Evolutionary conservation across 1,284 basidiomycete genomes (phyloP).

Genomic region (Exobasidium rhododendri): DNA sequence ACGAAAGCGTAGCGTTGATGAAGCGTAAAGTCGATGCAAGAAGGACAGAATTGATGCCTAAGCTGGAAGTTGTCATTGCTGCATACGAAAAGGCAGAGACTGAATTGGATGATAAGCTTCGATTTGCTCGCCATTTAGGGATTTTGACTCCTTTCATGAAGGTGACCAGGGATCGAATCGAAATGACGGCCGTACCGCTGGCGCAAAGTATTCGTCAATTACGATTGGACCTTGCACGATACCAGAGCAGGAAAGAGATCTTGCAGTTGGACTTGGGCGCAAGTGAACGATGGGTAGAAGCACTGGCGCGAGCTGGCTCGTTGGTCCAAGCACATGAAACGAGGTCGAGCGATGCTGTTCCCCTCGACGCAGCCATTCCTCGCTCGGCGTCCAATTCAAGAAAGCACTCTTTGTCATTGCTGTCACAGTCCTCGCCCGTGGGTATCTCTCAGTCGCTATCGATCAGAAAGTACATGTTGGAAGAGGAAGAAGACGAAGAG

Average conservation of each 20-base stretch:
- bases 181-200: constrained; percentile 37
- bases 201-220: constrained; percentile 27
- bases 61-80: constrained; percentile 71
- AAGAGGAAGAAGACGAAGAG: not conserved
- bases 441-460: too few species aligned
- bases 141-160: constrained; percentile 46
- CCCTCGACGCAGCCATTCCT: not conserved
- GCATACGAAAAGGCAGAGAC: constrained; percentile 62
- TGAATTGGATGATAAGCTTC: constrained; percentile 32
- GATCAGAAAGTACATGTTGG: not conserved
- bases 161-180: constrained; percentile 45
- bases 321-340: not conserved
- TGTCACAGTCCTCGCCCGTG: not conserved
- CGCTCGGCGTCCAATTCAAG: not conserved
- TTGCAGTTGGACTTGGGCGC: constrained; percentile 33
- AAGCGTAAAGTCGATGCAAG: constrained; percentile 6
- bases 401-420: not conserved
- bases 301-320: not conserved
- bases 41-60: constrained; percentile 29
- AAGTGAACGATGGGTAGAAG: constrained; percentile 18
- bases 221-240: constrained; percentile 39
- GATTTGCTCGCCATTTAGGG: constrained; percentile 42
- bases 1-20: not conserved
- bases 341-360: not conserved
- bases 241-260: constrained; percentile 28